Evolutionary conservation across 257 asterid genomes (phyloP), one percentile per base, ranked within the genome.

Genomic region (Jasminum sambac): DNA sequence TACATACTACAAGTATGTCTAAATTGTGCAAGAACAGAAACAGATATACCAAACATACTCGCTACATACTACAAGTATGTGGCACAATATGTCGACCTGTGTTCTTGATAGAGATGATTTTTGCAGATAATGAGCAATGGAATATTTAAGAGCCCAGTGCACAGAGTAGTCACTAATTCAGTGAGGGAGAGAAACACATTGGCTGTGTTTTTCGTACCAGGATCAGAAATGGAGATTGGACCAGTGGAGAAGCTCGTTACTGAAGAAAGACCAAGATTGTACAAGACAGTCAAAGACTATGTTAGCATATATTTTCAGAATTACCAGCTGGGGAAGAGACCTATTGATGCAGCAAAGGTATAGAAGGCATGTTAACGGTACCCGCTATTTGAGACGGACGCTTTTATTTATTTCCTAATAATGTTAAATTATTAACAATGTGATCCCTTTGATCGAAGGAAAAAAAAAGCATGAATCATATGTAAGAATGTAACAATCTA

Each of bases 101-200:
- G 60, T 19, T 50, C 60, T 17, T 17, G 25, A 1, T 50, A 17
- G 2, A 8, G 8, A 55, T 21, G 7, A 55, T 21, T 55, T 55
- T 55, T 55, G 80, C 95, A 88, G 92, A 81, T 90, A 75, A 73
- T 90, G 82, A 86, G 86, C 77, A 90, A 88, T 50, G 92, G 95
- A 13, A 70, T 83, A 9, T 77, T 73, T 68, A 88, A 69, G 74
- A 88, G 95, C 78, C 89, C 89, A 0, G 73, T 90, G 70, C 96
- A 90, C 70, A 84, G 86, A 76, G 96, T 79, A 8, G 82, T 90
- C 52, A 82, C 85, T 1, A 80, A 83, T 66, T 70, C 82, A 17
- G 77, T 77, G 21, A 74, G 70, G 46, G 90, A 90, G 73, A 90
- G 95, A 71, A 77, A 64, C 13, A 74, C 78, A 19, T 30, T 55